Base-by-base conservation (phyloP, 2,329 filamentous ascomycete species). In the Colletotrichum tropicicola region DNA sequence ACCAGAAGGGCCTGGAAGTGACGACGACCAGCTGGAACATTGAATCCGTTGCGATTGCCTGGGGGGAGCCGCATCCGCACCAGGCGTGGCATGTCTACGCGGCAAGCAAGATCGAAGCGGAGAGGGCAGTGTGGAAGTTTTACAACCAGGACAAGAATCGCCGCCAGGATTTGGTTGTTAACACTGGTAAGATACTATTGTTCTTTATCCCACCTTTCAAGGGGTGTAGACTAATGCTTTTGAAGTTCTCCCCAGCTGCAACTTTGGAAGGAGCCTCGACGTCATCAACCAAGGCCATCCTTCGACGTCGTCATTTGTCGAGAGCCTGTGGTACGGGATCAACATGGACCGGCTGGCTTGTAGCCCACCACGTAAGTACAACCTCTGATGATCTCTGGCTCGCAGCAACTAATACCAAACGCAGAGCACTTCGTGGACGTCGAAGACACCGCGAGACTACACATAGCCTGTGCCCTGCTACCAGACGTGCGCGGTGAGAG, bases 401-500 rank as follows among this genome's bases (percentile, higher is more conserved):
- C 7, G n/a, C 17, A 6, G 44, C 21, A 13, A 58, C 13, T 21
- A 2, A 21, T 6, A 19, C 3, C 2, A 12, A 44, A 7, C 5
- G 1, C 25, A 86, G 80, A 77, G 71, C 77, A 81, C 71, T 81
- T 74, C 70, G 74, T 85, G 28, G 76, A 85, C 67, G 79, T 84
- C 0, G 74, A 81, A 13, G 86, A 89, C 54, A 71, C 71, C 3
- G 86, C 85, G 0, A 74, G 80, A 0, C 72, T 90, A 0, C 86
- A 89, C 41, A 75, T 88, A 3, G 81, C 83, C 3, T 86, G 82
- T 0, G 74, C 85, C 6, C 75, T 87, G 0, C 75, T 85, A 23
- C 75, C 78, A 0, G 74, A 78, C 0, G 78, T 87, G 0, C 64
- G 73, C 2, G 78, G 78, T 0, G 81, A 89, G 67, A 80, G 87